Conservation (phyloP, 2,329 filamentous ascomycete species). For the Colletotrichum brevisporum region DNA sequence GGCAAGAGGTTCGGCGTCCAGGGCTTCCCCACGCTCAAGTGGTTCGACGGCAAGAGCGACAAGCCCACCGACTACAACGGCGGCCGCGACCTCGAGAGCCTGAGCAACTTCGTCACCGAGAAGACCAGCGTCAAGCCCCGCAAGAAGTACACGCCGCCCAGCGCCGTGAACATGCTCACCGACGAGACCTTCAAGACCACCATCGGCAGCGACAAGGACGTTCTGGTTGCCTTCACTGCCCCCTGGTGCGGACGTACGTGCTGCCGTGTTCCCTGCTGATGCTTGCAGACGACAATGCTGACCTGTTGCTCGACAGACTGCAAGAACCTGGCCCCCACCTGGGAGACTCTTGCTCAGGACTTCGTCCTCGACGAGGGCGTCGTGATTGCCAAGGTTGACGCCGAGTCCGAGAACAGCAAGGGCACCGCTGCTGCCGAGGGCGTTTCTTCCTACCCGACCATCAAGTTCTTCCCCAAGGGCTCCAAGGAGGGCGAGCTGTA, state of each 20-base stretch:
- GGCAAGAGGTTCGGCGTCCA: slow-evolving; percentile 90
- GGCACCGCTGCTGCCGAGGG: slow-evolving; percentile 81
- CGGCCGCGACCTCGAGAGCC: slow-evolving; percentile 88
- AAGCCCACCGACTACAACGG: slow-evolving; percentile 88
- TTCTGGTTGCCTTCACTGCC: slow-evolving; percentile 96
- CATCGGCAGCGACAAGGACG: slow-evolving; percentile 88
- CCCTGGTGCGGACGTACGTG: slow-evolving; percentile 98
- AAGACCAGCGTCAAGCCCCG: slow-evolving; percentile 89
- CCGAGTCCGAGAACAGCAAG: slow-evolving; percentile 89
- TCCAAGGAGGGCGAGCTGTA: slow-evolving; percentile 81
- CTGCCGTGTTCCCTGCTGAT: slow-evolving; percentile 20
- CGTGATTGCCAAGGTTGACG: slow-evolving; percentile 94
- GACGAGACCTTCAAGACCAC: slow-evolving; percentile 83
- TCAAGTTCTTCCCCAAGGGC: slow-evolving; percentile 96
- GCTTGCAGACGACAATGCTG: slow-evolving; percentile 24
- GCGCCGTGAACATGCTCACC: slow-evolving; percentile 83
- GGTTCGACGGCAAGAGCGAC: slow-evolving; percentile 95
- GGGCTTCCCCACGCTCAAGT: slow-evolving; percentile 98
- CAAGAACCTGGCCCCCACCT: slow-evolving; percentile 91
- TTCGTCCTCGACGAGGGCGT: slow-evolving; percentile 85
- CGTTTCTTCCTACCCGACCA: slow-evolving; percentile 91
- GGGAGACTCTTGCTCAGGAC: slow-evolving; percentile 88
- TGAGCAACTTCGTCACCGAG: slow-evolving; percentile 84
- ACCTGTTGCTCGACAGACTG: slow-evolving; percentile 76
- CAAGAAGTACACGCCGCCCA: slow-evolving; percentile 80